Conservation (phyloP, 2,329 filamentous ascomycete species). For the Pseudocercospora pini-densiflorae region DNA sequence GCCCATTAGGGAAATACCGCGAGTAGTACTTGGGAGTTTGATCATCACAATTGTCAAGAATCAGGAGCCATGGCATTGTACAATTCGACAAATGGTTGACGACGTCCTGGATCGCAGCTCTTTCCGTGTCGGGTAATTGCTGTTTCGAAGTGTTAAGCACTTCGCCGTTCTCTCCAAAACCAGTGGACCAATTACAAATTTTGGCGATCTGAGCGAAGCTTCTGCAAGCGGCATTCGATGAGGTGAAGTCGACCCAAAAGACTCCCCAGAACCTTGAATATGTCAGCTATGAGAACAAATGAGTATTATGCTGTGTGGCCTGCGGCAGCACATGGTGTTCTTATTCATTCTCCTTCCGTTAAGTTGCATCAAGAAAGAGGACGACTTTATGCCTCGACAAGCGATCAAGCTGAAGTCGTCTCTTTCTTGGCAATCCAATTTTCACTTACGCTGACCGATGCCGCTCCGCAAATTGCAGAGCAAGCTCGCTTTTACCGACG, state of each 20-base stretch:
- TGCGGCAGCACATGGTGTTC: too few species aligned
- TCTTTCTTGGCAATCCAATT: not conserved
- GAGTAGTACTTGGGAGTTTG: not conserved
- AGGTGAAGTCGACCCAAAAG: slow-evolving; percentile 8
- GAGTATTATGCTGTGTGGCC: too few species aligned
- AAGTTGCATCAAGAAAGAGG: too few species aligned
- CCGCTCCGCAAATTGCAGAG: slow-evolving; percentile 10
- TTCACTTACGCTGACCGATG: not conserved
- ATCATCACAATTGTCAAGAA: slow-evolving; percentile 12
- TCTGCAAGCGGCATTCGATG: not conserved
- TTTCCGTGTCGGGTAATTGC: too few species aligned
- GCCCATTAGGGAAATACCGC: not conserved
- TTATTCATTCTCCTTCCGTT: too few species aligned
- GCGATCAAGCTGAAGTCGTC: too few species aligned
- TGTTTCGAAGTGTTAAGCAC: too few species aligned
- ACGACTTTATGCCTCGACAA: too few species aligned
- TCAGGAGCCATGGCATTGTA: not conserved
- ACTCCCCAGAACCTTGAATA: slow-evolving; percentile 7
- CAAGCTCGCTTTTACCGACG: slow-evolving; percentile 10
- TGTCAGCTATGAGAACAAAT: not conserved
- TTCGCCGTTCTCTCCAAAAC: not conserved
- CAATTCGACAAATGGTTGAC: not conserved
- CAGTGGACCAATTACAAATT: not conserved
- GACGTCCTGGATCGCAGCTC: not conserved
- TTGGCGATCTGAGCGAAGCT: slow-evolving; percentile 1